Base-by-base conservation (phyloP, 75 land plant genomes). In the Picea glauca region DNA sequence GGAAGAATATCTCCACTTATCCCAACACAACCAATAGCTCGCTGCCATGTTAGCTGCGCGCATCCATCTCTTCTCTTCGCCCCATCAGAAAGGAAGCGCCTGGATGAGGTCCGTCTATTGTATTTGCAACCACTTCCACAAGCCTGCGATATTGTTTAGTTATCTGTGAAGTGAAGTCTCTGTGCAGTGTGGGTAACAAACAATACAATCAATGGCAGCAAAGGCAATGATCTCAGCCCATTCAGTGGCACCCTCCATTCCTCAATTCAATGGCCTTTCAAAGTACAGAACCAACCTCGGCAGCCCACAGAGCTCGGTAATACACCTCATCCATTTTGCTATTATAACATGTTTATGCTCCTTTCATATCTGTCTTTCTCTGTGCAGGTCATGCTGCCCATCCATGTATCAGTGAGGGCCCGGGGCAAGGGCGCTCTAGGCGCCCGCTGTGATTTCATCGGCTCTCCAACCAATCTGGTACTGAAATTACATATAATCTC, bases 381-480 rank as follows among this genome's bases (percentile, higher is more conserved):
- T 31, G 13, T 60, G 43, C 85, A 87, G 91, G 84, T 83, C 13
- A 65, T 50, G 23, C 70, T 77, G 58, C 86, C 74, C 18, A 1
- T 9, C 56, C 12, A 50, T 50, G 56, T 50, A 50, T 81, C 90
- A 30, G 54, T 78, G 81, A 77, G 76, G 76, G 78, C 77, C 58
- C 79, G 68, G 31, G 87, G 92, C 13, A 88, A 82, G 5, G 91
- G 91, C 35, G 91, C 90, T 62, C 78, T 92, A 64, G 90, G 92
- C 17, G 98, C 87, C 73, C 92, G 96, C 11, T 93, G 97, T 66
- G 96, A 89, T 81, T 96, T 74, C 93, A 85, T 96, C 58, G 99
- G 99, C 63, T 96, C 99, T 30, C 78, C 97, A 15, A 96, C 99
- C 12, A 96, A 96, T 74, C 66, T 96, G 85, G 99, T 96, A 86